These are phyloP conservation scores for Pseudisothecium myosuroides DNA, from an alignment of 225 moss, liverwort and hornwort species.

Conservation along the genomic window DNA sequence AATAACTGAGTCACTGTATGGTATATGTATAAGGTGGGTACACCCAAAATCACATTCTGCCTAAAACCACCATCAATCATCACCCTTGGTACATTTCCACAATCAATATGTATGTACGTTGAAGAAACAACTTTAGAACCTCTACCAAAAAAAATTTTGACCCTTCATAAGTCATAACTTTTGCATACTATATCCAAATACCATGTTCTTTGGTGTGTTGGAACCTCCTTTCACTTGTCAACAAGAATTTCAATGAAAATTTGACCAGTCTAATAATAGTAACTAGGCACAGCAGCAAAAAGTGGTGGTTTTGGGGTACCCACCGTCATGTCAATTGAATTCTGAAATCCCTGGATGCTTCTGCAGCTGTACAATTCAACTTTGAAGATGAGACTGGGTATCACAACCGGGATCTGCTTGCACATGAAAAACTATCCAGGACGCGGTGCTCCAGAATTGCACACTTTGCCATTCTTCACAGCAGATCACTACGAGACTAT, in stretches of 20 bases:
- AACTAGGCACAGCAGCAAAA: background rate
- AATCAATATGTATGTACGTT: background rate
- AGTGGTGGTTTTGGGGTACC: background rate
- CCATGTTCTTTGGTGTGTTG: rapidly evolving
- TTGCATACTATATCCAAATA: background rate
- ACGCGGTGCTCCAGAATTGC: constrained; percentile 17
- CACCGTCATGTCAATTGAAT: background rate
- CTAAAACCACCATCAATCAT: background rate
- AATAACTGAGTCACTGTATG: background rate
- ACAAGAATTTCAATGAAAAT: too few species aligned
- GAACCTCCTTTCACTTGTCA: background rate
- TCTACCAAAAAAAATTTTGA: background rate
- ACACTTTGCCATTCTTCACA: constrained; percentile 9
- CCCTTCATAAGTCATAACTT: background rate
- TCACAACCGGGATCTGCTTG: constrained; percentile 34
- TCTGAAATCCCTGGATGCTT: background rate
- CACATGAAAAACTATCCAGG: constrained; percentile 38
- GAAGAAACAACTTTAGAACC: background rate
- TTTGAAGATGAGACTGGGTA: constrained; percentile 20
- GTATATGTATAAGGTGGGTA: background rate
- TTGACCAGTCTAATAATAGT: too few species aligned
- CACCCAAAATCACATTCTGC: background rate
- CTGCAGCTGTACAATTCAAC: constrained; percentile 30
- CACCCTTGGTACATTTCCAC: too few species aligned
- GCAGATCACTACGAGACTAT: constrained; percentile 38